Conservation (phyloP, 164 flowering plant genomes). For the Saururus chinensis region DNA sequence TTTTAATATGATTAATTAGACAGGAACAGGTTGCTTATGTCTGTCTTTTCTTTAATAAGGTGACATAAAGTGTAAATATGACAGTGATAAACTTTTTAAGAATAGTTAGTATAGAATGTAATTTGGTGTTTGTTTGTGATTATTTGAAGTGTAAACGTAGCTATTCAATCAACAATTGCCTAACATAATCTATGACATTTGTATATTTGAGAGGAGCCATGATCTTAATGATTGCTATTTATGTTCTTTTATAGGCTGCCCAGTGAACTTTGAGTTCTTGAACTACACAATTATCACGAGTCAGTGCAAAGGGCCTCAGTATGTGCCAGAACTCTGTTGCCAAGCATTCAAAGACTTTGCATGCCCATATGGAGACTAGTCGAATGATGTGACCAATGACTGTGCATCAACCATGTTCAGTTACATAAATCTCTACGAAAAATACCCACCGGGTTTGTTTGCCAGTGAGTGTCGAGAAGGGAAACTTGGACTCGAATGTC, state of each 20-base stretch:
- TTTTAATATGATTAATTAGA: too few relatives aligned
- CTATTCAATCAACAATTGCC: not conserved
- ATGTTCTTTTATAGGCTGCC: constrained; percentile 24
- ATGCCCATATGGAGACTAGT: constrained; percentile 21
- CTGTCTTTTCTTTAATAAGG: too few relatives aligned
- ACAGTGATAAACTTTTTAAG: too few relatives aligned
- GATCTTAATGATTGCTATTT: not conserved
- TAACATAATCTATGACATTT: not conserved
- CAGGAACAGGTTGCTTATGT: too few relatives aligned
- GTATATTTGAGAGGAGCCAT: not conserved
- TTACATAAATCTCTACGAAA: constrained; percentile 26
- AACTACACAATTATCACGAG: constrained; percentile 52
- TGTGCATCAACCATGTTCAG: constrained; percentile 44
- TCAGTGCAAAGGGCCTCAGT: constrained; percentile 51
- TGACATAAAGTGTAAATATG: too few relatives aligned
- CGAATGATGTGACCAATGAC: constrained; percentile 28
- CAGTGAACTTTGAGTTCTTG: constrained; percentile 30
- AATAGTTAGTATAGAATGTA: too few relatives aligned
- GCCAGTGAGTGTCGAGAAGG: constrained; percentile 23
- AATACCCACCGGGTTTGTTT: constrained; percentile 46
- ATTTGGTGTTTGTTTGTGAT: too few relatives aligned
- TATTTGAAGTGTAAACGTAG: too few relatives aligned
- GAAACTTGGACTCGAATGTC: constrained; percentile 26
- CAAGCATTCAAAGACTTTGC: constrained; percentile 31
- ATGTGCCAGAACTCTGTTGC: constrained; percentile 28